A percentile compares a stretch with the other conserved stretches of the same genome.
phyloP scores from a whole-genome alignment of 2,329 filamentous ascomycete species.

The Aphanocladium album region DNA sequence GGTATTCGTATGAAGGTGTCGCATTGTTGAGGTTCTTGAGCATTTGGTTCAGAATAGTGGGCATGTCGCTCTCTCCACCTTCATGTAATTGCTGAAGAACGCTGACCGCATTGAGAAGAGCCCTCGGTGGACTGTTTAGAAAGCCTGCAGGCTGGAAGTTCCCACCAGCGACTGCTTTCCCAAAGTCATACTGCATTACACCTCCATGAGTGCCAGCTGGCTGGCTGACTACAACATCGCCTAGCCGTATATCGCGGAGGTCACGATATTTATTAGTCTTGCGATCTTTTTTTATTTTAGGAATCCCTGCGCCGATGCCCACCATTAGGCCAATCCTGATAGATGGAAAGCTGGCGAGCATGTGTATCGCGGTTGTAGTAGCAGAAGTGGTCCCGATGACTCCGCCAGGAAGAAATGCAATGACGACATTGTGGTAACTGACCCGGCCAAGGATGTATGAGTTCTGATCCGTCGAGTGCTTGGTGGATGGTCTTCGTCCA shows the following conservation, averaged over 20 bases:
- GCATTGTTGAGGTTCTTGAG: slow-evolving; percentile 6
- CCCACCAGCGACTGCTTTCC: slow-evolving; percentile 6
- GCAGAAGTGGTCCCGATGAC: slow-evolving; percentile 10
- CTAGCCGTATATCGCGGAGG: slow-evolving; percentile 21
- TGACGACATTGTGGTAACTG: slow-evolving; percentile 19
- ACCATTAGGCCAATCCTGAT: slow-evolving; percentile 16
- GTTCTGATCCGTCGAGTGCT: slow-evolving; percentile 19
- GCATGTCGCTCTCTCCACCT: slow-evolving; percentile 15
- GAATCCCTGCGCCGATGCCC: slow-evolving; percentile 14
- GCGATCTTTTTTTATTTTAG: neutral
- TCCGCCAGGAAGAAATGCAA: slow-evolving; percentile 15
- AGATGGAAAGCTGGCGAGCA: slow-evolving; percentile 14
- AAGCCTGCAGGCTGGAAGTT: slow-evolving; percentile 12
- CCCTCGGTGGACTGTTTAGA: slow-evolving; percentile 13
- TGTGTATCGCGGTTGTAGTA: slow-evolving; percentile 11
- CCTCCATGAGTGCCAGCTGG: slow-evolving; percentile 17
- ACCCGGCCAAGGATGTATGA: slow-evolving; percentile 21
- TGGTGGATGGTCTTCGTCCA: slow-evolving; percentile 6
- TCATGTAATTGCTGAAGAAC: slow-evolving; percentile 1
- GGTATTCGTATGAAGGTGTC: slow-evolving; percentile 13
- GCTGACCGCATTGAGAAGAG: slow-evolving; percentile 7
- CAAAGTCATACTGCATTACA: slow-evolving; percentile 21
- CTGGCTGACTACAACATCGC: slow-evolving; percentile 23
- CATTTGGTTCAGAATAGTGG: neutral
- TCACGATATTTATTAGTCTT: neutral